Base-by-base conservation (phyloP, 2,329 filamentous ascomycete species). In the Mariannaea sp. region DNA sequence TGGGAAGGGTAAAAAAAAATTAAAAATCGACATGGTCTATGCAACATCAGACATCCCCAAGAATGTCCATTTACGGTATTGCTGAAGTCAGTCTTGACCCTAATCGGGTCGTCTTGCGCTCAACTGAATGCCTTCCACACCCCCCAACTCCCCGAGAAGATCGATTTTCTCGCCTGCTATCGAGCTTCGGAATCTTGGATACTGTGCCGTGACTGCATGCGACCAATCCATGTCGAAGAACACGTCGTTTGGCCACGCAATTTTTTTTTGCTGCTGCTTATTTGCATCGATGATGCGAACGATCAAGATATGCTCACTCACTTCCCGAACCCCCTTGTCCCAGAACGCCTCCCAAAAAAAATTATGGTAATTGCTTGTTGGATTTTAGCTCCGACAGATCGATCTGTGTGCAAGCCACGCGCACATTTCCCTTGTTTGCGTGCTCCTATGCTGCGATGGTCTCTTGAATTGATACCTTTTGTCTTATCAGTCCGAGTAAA, bases 281-380 rank as follows among this genome's bases (percentile, higher is more conserved):
- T 29, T 29, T 12, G 26, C 7, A 12, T 29, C 26, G 36, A 49
- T 41, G 46, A 49, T 49, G 46, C 27, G 19, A 22, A 27, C 22
- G 20, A 45, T 45, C 30, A 17, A 39, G 33, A 19, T 49, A 30
- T 30, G n/a, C 20, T 39, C 20, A 14, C 30, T 22, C 33, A 24
- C 27, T 40, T 33, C 36, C 36, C 36, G 36, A 10, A 39, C 20
- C 13, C n/a, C 36, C 17, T 39, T 17, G 36, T 22, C 19, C 36
- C 24, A n/a, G 19, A n/a, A 39, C 14, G 29, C 13, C 17, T 39
- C n/a, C 24, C 5, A 8, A 8, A 38, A 22, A 20, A 19, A 17
- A 3, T 8, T 19, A 19, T 38, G 16, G n/a, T n/a, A n/a, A n/a
- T n/a, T n/a, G n/a, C n/a, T 38, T 20, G 7, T 20, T 38, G 16